phyloP scores from a whole-genome alignment of 2,329 filamentous ascomycete species.

The Pseudophaeomoniella oleicola region DNA sequence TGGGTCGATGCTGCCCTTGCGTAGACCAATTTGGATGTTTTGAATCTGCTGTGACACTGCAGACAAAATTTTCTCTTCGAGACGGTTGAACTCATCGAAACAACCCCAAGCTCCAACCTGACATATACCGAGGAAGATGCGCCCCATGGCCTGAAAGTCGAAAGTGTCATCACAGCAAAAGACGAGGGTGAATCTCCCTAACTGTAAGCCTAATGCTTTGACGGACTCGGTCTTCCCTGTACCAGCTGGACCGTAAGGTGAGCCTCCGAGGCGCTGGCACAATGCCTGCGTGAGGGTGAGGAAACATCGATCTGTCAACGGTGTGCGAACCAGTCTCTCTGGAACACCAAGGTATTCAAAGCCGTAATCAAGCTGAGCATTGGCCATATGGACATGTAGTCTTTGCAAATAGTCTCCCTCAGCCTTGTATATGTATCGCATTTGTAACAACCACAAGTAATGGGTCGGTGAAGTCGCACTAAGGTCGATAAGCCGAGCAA shows the following conservation, averaged over 20 bases:
- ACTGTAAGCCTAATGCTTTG: conserved; percentile 89
- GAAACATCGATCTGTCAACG: conserved; percentile 95
- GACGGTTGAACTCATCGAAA: conserved; percentile 98
- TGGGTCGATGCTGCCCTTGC: conserved; percentile 66
- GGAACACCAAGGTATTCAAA: conserved; percentile 97
- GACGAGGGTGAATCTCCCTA: conserved; percentile 93
- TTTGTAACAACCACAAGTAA: conserved; percentile 87
- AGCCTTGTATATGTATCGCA: conserved; percentile 83
- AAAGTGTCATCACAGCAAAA: conserved; percentile 99
- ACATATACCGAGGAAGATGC: conserved; percentile 97
- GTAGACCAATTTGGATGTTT: conserved; percentile 93
- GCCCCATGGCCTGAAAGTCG: conserved; percentile 98
- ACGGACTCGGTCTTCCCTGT: conserved; percentile 99
- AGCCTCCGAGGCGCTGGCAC: conserved; percentile 87
- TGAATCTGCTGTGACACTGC: conserved; percentile 98
- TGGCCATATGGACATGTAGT: conserved; percentile 89
- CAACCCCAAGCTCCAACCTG: conserved; percentile 99
- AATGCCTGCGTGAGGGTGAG: conserved; percentile 91
- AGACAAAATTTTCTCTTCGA: conserved; percentile 93
- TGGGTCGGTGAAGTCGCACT: conserved; percentile 64
- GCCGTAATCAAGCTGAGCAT: conserved; percentile 85
- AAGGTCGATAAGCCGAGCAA: conserved; percentile 67
- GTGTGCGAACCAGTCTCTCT: conserved; percentile 89
- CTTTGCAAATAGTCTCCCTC: conserved; percentile 72
- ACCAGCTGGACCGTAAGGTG: conserved; percentile 91